A percentile compares a stretch with the other conserved stretches of the same genome.
Evolutionary conservation across 2,329 filamentous ascomycete species (phyloP).

Genomic region (Dactylellina haptotyla): DNA sequence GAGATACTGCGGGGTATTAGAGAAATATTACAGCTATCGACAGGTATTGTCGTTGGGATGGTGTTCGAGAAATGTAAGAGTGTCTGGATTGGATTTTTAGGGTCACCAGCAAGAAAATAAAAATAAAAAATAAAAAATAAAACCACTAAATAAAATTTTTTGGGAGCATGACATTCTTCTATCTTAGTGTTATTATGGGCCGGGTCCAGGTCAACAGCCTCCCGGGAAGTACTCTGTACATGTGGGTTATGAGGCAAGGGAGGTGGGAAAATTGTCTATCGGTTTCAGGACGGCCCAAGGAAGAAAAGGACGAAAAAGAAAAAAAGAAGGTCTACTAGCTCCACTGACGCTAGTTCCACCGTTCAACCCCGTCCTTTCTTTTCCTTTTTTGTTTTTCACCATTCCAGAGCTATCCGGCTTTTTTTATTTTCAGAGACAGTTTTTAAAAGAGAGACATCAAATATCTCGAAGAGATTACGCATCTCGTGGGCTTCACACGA

Average conservation of each 20-base stretch:
- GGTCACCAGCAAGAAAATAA: constrained; percentile 21
- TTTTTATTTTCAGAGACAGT: constrained; percentile 6
- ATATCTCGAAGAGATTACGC: constrained; percentile 43
- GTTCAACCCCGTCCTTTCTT: constrained; percentile 5
- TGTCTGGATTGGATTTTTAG: constrained; percentile 49
- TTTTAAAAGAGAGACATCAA: constrained; percentile 18
- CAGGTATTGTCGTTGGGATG: constrained; percentile 25
- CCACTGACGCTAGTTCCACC: constrained; percentile 19
- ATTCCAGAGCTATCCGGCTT: constrained; percentile 9
- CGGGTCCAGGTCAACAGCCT: constrained; percentile 53
- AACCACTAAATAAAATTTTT: constrained; percentile 24
- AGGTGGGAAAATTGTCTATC: constrained; percentile 53
- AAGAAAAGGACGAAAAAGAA: constrained; percentile 30
- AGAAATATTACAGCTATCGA: constrained; percentile 24
- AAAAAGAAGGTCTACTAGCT: constrained; percentile 34
- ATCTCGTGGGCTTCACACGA: constrained; percentile 39
- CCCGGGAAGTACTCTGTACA: constrained; percentile 49
- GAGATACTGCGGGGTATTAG: constrained; percentile 6
- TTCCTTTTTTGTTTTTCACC: constrained; percentile 7
- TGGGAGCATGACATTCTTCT: constrained; percentile 46
- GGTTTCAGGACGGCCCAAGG: constrained; percentile 48
- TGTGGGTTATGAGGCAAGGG: constrained; percentile 54
- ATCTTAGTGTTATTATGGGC: constrained; percentile 50
- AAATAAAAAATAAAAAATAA: constrained; percentile 25
- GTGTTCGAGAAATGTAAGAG: constrained; percentile 26